Evolutionary conservation across 2,329 filamentous ascomycete genomes (phyloP).

Genomic region (Apiospora rasikravindrae): DNA sequence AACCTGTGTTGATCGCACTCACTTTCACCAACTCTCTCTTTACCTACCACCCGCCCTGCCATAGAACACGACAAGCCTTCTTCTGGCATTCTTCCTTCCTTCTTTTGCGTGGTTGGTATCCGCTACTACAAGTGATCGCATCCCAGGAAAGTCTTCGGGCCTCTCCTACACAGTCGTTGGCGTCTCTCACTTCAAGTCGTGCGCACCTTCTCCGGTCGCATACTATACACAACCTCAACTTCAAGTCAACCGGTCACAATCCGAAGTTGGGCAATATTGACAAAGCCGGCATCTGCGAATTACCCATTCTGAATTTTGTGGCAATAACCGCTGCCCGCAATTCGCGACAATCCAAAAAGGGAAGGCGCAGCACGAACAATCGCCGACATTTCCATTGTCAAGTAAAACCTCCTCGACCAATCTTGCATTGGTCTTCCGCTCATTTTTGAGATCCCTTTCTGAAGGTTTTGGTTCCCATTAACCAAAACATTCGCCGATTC

Average conservation of each 20-base stretch:
- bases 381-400: neutral
- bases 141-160: constrained; percentile 6
- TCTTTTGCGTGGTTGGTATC: constrained; percentile 17
- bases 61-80: constrained; percentile 24
- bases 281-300: neutral
- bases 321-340: neutral
- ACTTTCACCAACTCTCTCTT: constrained; percentile 26
- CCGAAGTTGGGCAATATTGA: neutral
- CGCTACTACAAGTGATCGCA: constrained; percentile 15
- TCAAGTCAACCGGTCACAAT: neutral
- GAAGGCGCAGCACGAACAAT: neutral
- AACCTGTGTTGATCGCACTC: constrained; percentile 40
- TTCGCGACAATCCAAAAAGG: neutral
- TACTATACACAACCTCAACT: neutral
- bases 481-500: neutral
- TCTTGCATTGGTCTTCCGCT: constrained; percentile 12
- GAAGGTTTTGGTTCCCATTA: neutral
- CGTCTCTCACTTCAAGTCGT: constrained; percentile 8
- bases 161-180: constrained; percentile 3
- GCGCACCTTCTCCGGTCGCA: neutral
- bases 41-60: constrained; percentile 22
- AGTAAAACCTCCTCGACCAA: neutral
- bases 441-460: neutral
- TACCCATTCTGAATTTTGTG: neutral
- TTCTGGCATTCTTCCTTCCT: constrained; percentile 25